Base-by-base conservation (phyloP, 2,329 filamentous ascomycete species). In the Amphichorda felina region DNA sequence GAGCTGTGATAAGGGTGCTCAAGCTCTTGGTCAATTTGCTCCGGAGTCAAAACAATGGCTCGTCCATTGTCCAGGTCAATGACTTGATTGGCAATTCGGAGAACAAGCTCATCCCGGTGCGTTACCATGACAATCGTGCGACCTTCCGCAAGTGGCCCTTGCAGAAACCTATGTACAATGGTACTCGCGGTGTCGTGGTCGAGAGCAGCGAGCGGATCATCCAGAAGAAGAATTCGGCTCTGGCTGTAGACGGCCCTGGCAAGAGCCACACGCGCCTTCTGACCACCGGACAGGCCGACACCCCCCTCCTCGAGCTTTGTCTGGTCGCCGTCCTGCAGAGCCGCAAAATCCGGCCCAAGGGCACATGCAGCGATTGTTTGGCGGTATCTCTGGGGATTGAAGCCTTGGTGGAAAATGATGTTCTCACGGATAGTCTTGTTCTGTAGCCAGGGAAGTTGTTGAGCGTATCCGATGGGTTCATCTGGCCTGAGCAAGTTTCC, bases 91-190 rank as follows among this genome's bases (percentile, higher is more conserved):
- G 86, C 83, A 30, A 87, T 63, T n/a, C 71, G 66, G 15, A 75
- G 70, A 40, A 86, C 83, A 8, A 94, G 61, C 41, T 88, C 79
- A n/a, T 88, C 79, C 26, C 79, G 69, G 50, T 87, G 82, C 0
- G 85, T 87, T 33, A 89, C 83, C 29, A 87, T 73, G n/a, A 91
- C 72, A 0, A 84, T 78, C 0, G 81, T 83, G 5, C 83, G 70
- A 6, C 64, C 69, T 37, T 75, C 70, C 8, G 70, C 60, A 0
- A 81, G 70, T 0, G 79, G 63, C 0, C 71, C 70, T 15, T 70
- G 66, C 35, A 86, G 64, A 44, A 61, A 69, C 54, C 62, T 72
- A 42, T 59, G 72, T 68, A 94, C 46, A 53, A 63, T 84, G 45
- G 50, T 70, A 52, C 56, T 72, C 1, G 72, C 73, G 0, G 75